Evolutionary conservation across 345 rosid species (phyloP).

Genomic region (Eucalyptus victrix): DNA sequence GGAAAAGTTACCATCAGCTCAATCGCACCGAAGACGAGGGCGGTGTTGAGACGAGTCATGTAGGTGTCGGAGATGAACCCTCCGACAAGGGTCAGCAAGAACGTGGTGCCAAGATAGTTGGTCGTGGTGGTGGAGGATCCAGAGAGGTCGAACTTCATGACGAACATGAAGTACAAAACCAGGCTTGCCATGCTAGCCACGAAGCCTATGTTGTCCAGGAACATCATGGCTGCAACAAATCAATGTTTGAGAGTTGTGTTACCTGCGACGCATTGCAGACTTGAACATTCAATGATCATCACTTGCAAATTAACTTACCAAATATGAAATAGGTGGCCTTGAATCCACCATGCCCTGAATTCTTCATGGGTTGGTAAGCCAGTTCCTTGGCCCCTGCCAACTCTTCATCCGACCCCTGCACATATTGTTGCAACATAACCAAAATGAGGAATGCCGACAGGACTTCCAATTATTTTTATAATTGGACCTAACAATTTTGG

Average conservation of each 20-base stretch:
- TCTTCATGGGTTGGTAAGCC: not conserved
- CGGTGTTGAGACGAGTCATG: slow-evolving; percentile 9
- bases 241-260: not conserved
- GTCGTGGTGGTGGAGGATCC: slow-evolving; percentile 15
- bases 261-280: not conserved
- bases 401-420: slow-evolving; percentile 1
- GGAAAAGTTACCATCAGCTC: slow-evolving; percentile 1
- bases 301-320: not conserved
- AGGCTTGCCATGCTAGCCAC: slow-evolving; percentile 18
- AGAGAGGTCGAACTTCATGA: slow-evolving; percentile 11
- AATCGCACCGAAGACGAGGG: slow-evolving; percentile 1
- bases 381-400: not conserved
- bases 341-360: slow-evolving; percentile 5
- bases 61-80: slow-evolving; percentile 14
- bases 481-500: not conserved
- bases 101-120: slow-evolving; percentile 12
- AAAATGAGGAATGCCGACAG: not conserved
- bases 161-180: slow-evolving; percentile 6
- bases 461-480: not conserved
- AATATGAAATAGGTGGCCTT: slow-evolving; percentile 11
- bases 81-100: slow-evolving; percentile 10
- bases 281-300: not conserved
- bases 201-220: slow-evolving; percentile 15
- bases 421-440: not conserved
- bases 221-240: slow-evolving; percentile 6